A percentile compares a stretch with the other conserved stretches of the same genome.
Evolutionary conservation across 208 protist species (phyloP).

Genomic region (Trypanosoma conorhini): DNA sequence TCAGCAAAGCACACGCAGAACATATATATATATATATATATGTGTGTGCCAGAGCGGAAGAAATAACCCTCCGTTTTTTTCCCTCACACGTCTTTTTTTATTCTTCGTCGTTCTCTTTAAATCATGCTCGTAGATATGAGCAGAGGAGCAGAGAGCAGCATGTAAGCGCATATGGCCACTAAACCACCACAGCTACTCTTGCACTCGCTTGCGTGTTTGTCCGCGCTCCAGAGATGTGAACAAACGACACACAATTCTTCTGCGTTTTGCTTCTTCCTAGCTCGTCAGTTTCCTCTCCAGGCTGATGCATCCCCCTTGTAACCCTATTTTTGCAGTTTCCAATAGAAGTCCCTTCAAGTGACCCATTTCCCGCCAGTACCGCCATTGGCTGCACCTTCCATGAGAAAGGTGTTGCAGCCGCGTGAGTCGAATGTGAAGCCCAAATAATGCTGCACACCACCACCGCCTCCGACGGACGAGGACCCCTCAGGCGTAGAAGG

Average conservation of each 20-base stretch:
- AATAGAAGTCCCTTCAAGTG: background rate
- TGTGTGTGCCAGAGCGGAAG: background rate
- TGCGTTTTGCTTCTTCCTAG: background rate
- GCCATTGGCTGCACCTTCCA: background rate
- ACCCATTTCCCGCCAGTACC: background rate
- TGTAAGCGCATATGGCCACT: background rate
- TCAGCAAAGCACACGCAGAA: no score
- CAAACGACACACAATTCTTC: background rate
- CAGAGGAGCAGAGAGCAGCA: background rate
- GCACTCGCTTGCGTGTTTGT: background rate
- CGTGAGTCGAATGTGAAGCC: constrained; percentile 26
- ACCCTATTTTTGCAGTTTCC: background rate
- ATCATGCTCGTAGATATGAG: background rate
- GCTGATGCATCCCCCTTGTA: background rate
- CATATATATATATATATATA: no score
- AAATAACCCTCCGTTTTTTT: background rate
- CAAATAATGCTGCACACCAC: constrained; percentile 25
- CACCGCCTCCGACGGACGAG: background rate
- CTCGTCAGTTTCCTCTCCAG: background rate
- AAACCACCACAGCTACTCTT: background rate
- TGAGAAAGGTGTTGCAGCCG: constrained; percentile 10
- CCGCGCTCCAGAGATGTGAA: background rate
- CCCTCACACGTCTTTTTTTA: no score
- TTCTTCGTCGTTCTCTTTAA: background rate
- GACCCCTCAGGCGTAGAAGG: background rate